These are phyloP conservation scores for Fagopyrum homotropicum DNA, from an alignment of 148 eudicot species.

Conservation along the genomic window DNA sequence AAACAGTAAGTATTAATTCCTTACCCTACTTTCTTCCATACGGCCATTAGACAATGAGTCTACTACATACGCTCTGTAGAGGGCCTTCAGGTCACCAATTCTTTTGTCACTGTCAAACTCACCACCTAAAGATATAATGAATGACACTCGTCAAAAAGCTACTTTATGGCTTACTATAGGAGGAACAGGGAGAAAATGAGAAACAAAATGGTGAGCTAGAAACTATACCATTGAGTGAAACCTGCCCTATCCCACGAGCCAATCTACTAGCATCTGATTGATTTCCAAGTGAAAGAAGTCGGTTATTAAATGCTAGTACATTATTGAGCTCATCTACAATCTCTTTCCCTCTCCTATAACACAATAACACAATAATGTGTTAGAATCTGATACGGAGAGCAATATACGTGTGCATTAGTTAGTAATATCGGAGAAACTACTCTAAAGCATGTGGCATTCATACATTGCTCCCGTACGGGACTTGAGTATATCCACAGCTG, in stretches of 20 bases:
- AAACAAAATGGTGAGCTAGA: slow-evolving; percentile 4
- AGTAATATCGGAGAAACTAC: background rate
- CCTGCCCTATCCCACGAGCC: slow-evolving; percentile 77
- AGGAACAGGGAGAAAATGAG: background rate
- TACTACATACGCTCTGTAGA: slow-evolving; percentile 66
- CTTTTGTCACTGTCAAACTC: slow-evolving; percentile 68
- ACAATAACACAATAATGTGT: slow-evolving; percentile 22
- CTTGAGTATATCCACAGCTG: slow-evolving; percentile 52
- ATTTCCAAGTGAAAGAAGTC: slow-evolving; percentile 51
- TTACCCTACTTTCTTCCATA: slow-evolving; percentile 82
- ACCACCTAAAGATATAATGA: slow-evolving; percentile 50
- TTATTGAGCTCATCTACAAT: slow-evolving; percentile 74
- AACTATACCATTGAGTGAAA: slow-evolving; percentile 63
- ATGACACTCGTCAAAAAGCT: slow-evolving; percentile 9
- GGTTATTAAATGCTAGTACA: slow-evolving; percentile 52
- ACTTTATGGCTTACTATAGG: background rate
- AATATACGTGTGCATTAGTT: background rate
- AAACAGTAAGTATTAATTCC: background rate
- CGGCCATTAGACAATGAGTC: slow-evolving; percentile 76
- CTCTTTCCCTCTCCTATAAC: slow-evolving; percentile 48
- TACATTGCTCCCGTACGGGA: slow-evolving; percentile 70
- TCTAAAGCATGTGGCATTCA: slow-evolving; percentile 10
- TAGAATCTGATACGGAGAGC: background rate
- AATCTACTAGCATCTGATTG: slow-evolving; percentile 75
- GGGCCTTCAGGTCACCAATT: slow-evolving; percentile 79